Evolutionary conservation across 1,139 yeast species (phyloP), one percentile per base, ranked within the genome.

Genomic region (Saccharomycopsis crataegensis): DNA sequence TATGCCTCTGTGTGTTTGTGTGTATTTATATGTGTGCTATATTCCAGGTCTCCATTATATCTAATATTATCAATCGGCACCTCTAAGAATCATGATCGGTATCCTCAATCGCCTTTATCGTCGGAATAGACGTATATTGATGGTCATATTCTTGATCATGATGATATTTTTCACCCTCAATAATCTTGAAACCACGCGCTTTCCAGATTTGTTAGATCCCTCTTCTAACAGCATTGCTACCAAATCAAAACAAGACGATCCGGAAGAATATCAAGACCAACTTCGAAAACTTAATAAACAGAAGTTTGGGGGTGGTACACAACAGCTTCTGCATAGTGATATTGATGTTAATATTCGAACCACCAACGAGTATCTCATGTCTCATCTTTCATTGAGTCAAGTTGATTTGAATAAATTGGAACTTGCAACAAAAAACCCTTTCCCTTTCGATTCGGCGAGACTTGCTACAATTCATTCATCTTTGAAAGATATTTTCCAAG

Each of bases 401-500:
- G 43, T 32, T 5, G 52, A 53, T 46, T 28, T 57, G 16, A 52
- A 46, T 12, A 55, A 50, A 42, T 43, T 55, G 37, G 55, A 55
- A 37, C 47, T 55, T 3, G 56, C 59, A 2, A 46, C 57, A 3
- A 38, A 43, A 28, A 51, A 36, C 14, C 14, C 40, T 8, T 36
- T 43, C 3, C 11, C 52, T 8, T 52, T 43, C 17, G 9, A 33
- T 31, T 7, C 17, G 1, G 17, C 36, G 8, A 38, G 48, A 9
- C 43, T 57, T 14, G 17, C 7, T 6, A 38, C 12, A 8, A 12
- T 46, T 4, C 59, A 57, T 16, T n/a, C 46, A 8, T 40, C 48
- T 36, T 50, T 57, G 32, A 34, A 41, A 6, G 33, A 46, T 9
- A 32, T 54, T 32, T 55, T 57, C 33, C 12, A 45, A 14, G 41